Evolutionary conservation across 495 filamentous ascomycete species (phyloP).

Genomic region (Penicillium lividum): DNA sequence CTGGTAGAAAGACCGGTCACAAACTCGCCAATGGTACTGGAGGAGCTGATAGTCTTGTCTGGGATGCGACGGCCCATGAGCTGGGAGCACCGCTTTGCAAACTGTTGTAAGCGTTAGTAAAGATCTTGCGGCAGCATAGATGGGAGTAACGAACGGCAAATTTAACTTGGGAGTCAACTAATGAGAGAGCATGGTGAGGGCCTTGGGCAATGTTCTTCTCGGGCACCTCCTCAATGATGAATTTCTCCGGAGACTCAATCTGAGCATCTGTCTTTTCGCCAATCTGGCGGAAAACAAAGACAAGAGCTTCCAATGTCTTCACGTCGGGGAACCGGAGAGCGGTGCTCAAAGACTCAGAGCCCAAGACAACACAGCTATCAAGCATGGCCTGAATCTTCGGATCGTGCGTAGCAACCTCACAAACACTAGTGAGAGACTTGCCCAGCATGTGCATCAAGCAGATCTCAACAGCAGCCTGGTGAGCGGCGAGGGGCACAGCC

Average conservation of each 20-base stretch:
- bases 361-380: conserved; percentile 16
- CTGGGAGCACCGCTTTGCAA: conserved; percentile 74
- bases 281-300: conserved; percentile 45
- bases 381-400: conserved; percentile 29
- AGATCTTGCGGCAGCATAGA: background rate
- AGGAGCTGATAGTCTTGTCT: conserved; percentile 60
- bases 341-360: conserved; percentile 27
- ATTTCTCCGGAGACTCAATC: conserved; percentile 17
- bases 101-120: conserved; percentile 42
- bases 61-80: conserved; percentile 72
- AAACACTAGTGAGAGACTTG: conserved; percentile 33
- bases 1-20: conserved; percentile 36
- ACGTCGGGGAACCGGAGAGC: conserved; percentile 36
- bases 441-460: conserved; percentile 38
- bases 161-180: conserved; percentile 62
- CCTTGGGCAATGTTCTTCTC: conserved; percentile 19
- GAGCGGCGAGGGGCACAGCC: conserved; percentile 29
- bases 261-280: conserved; percentile 22
- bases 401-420: conserved; percentile 33
- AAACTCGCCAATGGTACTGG: conserved; percentile 56
- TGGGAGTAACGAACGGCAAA: conserved; percentile 64
- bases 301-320: conserved; percentile 30
- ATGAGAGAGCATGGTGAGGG: conserved; percentile 39
- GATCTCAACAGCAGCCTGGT: conserved; percentile 51
- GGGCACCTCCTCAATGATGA: conserved; percentile 14